Evolutionary conservation across 2,329 filamentous ascomycete species (phyloP), one percentile per base, ranked within the genome.

Genomic region (Hortaea werneckii): DNA sequence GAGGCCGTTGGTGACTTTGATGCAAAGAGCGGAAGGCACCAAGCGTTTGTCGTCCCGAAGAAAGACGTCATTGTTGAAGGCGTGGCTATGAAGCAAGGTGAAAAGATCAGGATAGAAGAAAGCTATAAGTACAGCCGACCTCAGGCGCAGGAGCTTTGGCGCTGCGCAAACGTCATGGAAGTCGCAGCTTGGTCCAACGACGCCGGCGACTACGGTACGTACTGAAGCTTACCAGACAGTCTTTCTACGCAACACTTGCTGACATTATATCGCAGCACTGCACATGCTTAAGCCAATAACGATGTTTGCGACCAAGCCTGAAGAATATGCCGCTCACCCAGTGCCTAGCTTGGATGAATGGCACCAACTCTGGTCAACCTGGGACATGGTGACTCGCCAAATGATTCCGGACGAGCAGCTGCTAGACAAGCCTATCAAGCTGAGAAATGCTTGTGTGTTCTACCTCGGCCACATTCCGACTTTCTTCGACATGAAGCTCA

Each of bases 391-490:
- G 42, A 94, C 89, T 0, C 78, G 76, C 51, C 72, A 75, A 10
- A 96, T 98, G 92, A 80, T 96, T 11, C 83, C 89, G 0, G 73
- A 80, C 29, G 80, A 87, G 40, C 84, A 88, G 56, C 74, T 96
- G 10, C 70, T 84, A 12, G 82, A 85, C 42, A 90, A 95, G 66
- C 92, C 92, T 4, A 98, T 98, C 71, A 88, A 90, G 64, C 77
- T 96, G 46, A 80, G 90, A 43, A 95, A 95, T 63, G 85, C 85
- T 13, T 87, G 88, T 65, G 85, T 96, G 52, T 96, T 96, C 68
- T 96, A 96, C 57, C 72, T 96, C 1, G 90, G 92, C 1, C 92
- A 98, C 60, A 96, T 95, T 44, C 92, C 92, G 0, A 87, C 88
- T 0, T 98, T 98, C 62, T 72, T 94, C 45, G 79, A 96, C 57